Conservation (phyloP, 2,329 filamentous ascomycete genomes). For the Ustulina deusta region DNA sequence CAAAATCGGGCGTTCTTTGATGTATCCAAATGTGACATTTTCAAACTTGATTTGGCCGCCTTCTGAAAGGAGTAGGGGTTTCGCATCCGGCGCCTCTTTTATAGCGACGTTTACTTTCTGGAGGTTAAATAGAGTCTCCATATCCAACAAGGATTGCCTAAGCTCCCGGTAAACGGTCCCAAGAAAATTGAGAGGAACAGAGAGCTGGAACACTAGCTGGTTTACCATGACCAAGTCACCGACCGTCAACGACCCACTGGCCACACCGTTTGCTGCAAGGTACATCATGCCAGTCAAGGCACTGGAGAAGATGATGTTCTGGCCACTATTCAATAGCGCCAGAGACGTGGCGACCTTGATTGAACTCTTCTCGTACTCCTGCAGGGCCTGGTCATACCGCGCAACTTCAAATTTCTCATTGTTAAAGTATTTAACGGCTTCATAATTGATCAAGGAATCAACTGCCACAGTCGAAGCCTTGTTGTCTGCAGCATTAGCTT, state of each 20-base stretch:
- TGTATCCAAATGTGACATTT: slow-evolving; percentile 94
- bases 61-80: slow-evolving; percentile 75
- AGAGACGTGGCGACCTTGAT: slow-evolving; percentile 97
- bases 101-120: slow-evolving; percentile 96
- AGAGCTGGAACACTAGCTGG: slow-evolving; percentile 97
- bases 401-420: slow-evolving; percentile 95
- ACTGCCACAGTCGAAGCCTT: slow-evolving; percentile 94
- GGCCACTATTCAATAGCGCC: slow-evolving; percentile 91
- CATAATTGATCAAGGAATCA: slow-evolving; percentile 97
- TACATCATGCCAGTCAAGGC: slow-evolving; percentile 99
- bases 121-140: slow-evolving; percentile 97
- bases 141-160: slow-evolving; percentile 92
- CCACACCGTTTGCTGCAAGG: slow-evolving; percentile 89
- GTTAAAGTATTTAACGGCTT: slow-evolving; percentile 99
- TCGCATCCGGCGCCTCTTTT: slow-evolving; percentile 79
- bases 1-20: slow-evolving; percentile 86
- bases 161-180: slow-evolving; percentile 98
- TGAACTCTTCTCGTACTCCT: slow-evolving; percentile 89
- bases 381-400: slow-evolving; percentile 88
- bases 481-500: slow-evolving; percentile 96
- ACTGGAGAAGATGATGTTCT: slow-evolving; percentile 96
- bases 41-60: slow-evolving; percentile 95
- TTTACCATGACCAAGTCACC: slow-evolving; percentile 99
- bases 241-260: slow-evolving; percentile 82
- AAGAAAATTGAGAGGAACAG: slow-evolving; percentile 95